Evolutionary conservation across 2,329 filamentous ascomycete genomes (phyloP), one percentile per base, ranked within the genome.

Genomic region (Aspergillus calidoustus): DNA sequence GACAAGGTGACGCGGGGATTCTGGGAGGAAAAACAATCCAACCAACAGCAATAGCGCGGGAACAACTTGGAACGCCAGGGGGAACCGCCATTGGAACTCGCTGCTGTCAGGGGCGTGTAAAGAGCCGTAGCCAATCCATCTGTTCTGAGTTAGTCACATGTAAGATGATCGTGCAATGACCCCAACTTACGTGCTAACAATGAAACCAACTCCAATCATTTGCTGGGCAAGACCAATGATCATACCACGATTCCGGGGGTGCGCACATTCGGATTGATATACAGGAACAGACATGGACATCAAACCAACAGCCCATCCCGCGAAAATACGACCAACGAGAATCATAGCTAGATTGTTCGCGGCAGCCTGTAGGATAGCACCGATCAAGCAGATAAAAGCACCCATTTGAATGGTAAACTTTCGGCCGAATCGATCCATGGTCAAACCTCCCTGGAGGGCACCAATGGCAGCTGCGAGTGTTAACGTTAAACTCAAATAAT

Each of bases 201-300:
- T 71, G 60, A 79, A 80, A 4, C 79, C 79, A 65, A 79, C 73
- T 31, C 78, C 78, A 52, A 81, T 76, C 72, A 81, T 77, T 70
- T 79, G 80, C 61, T 81, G 79, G 23, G 79, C 67, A 7, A 81
- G 61, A 4, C 79, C 79, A 31, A 78, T 75, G 17, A 81, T 75
- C 51, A 77, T 71, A 7, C 86, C 86, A 67, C 87, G 82, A 57
- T 83, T 86, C 2, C 82, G 83, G 0, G 86, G 81, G 66, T 86
- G 81, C 0, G 87, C 86, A 57, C 85, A 83, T 70, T 89, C 87
- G 9, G 86, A 84, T 61, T 88, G 86, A 70, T 89, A 89, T 38
- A 86, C 82, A 3, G 87, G 87, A 3, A 89, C 84, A 5, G 79
- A 77, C 70, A 79, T 80, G 11, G 77, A 80, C 64, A 83, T 72